These are phyloP conservation scores for Coix lacrymajobi DNA, from an alignment of 176 grass and related monocot genomes.

Conservation along the genomic window DNA sequence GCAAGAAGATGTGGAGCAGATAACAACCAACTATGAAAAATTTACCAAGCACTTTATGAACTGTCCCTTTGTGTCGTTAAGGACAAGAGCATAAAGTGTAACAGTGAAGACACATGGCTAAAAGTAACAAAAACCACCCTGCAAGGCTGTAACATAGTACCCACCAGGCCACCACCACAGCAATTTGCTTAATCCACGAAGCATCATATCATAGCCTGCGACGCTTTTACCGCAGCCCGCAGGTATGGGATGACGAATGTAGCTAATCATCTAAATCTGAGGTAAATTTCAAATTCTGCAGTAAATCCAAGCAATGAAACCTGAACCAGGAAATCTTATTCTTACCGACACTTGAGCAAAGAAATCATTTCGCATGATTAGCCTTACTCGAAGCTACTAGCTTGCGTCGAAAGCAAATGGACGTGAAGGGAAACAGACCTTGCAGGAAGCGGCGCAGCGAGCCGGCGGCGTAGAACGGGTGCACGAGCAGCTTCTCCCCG, in stretches of 20 bases:
- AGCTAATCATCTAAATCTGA: neutral
- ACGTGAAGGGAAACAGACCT: conserved; percentile 25
- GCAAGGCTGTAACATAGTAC: conserved; percentile 28
- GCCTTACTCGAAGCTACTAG: neutral
- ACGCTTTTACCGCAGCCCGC: neutral
- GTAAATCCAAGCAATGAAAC: neutral
- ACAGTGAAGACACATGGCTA: conserved; percentile 45
- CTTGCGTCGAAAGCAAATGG: conserved; percentile 30
- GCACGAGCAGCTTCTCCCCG: conserved; percentile 88
- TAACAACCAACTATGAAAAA: conserved; percentile 29
- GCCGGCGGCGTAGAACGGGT: conserved; percentile 79
- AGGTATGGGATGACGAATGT: neutral
- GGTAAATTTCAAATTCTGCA: neutral
- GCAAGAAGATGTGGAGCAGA: neutral
- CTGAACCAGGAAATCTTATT: neutral
- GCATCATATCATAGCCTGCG: conserved; percentile 31
- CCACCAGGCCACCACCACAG: conserved; percentile 14
- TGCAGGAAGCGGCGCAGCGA: conserved; percentile 69
- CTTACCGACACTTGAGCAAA: neutral
- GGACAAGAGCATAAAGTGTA: conserved; percentile 26
- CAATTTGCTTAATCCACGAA: neutral
- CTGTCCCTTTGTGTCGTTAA: conserved; percentile 18
- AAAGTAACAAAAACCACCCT: conserved; percentile 25
- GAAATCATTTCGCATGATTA: conserved; percentile 25
- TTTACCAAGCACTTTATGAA: conserved; percentile 16